Conservation (phyloP, 257 asterid species). For the Lycium ferocissimum region DNA sequence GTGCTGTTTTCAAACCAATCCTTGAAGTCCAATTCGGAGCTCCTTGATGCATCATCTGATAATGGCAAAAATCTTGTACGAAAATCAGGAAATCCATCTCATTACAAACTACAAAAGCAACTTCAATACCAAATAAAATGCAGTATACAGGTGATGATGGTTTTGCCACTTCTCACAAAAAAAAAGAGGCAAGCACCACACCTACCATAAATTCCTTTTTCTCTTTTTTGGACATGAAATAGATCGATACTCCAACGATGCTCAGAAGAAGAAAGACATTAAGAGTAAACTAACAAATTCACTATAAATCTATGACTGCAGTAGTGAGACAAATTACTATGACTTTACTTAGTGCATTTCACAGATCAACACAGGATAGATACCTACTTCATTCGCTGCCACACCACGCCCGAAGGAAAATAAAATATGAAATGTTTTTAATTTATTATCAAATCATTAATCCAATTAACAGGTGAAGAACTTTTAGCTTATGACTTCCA, state of each 20-base stretch:
- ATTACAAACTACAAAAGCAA: background rate
- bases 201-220: background rate
- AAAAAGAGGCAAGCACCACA: background rate
- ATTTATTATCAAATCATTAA: background rate
- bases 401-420: background rate
- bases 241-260: background rate
- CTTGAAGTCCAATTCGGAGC: slow-evolving; percentile 61
- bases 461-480: background rate
- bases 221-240: background rate
- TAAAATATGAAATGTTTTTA: background rate
- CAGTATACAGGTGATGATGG: background rate
- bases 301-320: background rate
- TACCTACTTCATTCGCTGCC: background rate
- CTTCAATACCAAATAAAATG: slow-evolving; percentile 10
- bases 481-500: background rate
- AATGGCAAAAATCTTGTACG: slow-evolving; percentile 10
- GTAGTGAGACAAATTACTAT: background rate
- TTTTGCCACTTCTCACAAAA: slow-evolving; percentile 8
- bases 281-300: background rate
- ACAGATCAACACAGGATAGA: background rate
- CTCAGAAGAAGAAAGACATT: background rate
- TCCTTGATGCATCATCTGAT: slow-evolving; percentile 71
- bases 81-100: slow-evolving; percentile 4
- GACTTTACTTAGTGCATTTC: background rate
- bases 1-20: slow-evolving; percentile 59